Evolutionary conservation across 345 rosid species (phyloP).

Genomic region (Clarkia xantiana): DNA sequence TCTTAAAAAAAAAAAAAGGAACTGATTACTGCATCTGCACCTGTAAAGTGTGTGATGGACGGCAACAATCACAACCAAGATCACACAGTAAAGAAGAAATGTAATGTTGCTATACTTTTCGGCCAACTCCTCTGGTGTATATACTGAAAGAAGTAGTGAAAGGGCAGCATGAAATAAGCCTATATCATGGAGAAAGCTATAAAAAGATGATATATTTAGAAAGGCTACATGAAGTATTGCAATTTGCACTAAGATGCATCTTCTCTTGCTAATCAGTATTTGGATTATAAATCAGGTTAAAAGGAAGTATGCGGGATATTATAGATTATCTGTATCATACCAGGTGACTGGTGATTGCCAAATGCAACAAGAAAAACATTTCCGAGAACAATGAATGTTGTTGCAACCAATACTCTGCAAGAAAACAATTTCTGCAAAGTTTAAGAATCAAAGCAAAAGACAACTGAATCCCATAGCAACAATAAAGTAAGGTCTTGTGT

Average conservation of each 20-base stretch:
- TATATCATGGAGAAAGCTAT: not conserved
- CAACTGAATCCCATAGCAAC: not conserved
- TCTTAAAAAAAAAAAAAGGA: not conserved
- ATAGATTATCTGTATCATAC: constrained; percentile 18
- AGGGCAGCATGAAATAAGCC: not conserved
- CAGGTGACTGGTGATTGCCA: constrained; percentile 98
- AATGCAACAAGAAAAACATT: constrained; percentile 89
- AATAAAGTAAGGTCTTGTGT: constrained; percentile 8
- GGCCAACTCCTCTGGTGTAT: constrained; percentile 88
- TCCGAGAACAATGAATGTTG: constrained; percentile 90
- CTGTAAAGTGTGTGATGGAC: constrained; percentile 64
- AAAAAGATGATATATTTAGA: too few relatives aligned
- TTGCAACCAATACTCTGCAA: constrained; percentile 76
- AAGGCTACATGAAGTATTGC: too few relatives aligned
- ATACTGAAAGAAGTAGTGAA: constrained; percentile 34
- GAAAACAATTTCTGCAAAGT: constrained; percentile 11
- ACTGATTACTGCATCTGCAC: constrained; percentile 18
- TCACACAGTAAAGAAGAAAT: constrained; percentile 74
- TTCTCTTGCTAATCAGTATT: too few relatives aligned
- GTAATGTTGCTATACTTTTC: constrained; percentile 82
- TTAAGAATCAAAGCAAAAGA: not conserved
- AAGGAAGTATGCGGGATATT: too few relatives aligned
- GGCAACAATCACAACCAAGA: constrained; percentile 52
- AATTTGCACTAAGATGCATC: too few relatives aligned
- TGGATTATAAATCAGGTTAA: too few relatives aligned